phyloP scores from a whole-genome alignment of 2,329 filamentous ascomycete species.

The Fusarium sp. region DNA sequence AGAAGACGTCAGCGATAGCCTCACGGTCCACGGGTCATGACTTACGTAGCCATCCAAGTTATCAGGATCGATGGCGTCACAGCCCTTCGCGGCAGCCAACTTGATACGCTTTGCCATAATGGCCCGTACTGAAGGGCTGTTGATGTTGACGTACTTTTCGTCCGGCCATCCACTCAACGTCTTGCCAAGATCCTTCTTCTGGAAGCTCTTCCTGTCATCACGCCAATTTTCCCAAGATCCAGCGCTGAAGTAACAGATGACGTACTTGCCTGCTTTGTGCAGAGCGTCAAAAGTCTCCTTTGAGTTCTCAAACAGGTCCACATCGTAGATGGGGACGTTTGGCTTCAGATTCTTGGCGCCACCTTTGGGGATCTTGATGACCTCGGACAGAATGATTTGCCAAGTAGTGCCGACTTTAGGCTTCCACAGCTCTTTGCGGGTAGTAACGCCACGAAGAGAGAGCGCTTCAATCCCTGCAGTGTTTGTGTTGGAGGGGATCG shows the following conservation, averaged over 20 bases:
- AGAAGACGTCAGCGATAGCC: not conserved
- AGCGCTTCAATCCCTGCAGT: not conserved
- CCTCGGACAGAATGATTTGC: slow-evolving; percentile 69
- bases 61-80: slow-evolving; percentile 77
- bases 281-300: slow-evolving; percentile 63
- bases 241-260: slow-evolving; percentile 82
- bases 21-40: slow-evolving; percentile 11
- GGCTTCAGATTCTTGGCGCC: slow-evolving; percentile 47
- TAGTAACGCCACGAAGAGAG: not conserved
- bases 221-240: slow-evolving; percentile 76
- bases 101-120: slow-evolving; percentile 74
- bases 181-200: slow-evolving; percentile 66
- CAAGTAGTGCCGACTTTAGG: slow-evolving; percentile 65
- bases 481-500: not conserved
- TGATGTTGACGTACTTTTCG: slow-evolving; percentile 75
- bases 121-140: slow-evolving; percentile 66
- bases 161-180: slow-evolving; percentile 72
- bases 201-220: slow-evolving; percentile 67
- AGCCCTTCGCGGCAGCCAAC: slow-evolving; percentile 71
- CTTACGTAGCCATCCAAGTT: slow-evolving; percentile 75
- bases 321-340: slow-evolving; percentile 62
- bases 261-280: slow-evolving; percentile 66
- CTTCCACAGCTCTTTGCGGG: slow-evolving; percentile 58
- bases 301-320: slow-evolving; percentile 68
- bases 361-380: slow-evolving; percentile 57